phyloP scores from a whole-genome alignment of 495 filamentous ascomycete species.

The Evernia prunastri region DNA sequence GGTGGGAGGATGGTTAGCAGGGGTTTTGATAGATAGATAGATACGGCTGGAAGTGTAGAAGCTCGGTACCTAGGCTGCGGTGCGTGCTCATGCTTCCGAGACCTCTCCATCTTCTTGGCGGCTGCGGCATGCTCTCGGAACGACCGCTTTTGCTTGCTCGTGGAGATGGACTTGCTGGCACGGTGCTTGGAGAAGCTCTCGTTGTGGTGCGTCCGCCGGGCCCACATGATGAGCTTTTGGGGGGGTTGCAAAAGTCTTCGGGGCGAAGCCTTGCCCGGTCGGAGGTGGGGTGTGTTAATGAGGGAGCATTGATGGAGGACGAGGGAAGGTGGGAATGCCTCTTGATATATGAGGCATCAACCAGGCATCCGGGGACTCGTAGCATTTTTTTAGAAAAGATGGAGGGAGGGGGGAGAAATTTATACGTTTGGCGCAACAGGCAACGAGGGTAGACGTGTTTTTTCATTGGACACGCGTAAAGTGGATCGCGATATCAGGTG shows the following conservation, averaged over 20 bases:
- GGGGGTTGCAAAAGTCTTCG: slow-evolving; percentile 9
- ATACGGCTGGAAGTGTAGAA: background rate
- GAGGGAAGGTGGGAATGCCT: slow-evolving; percentile 15
- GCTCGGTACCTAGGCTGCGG: slow-evolving; percentile 38
- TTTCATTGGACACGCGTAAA: slow-evolving; percentile 15
- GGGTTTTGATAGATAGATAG: background rate
- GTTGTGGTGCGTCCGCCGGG: slow-evolving; percentile 28
- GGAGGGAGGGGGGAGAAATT: slow-evolving; percentile 8
- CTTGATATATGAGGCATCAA: slow-evolving; percentile 20
- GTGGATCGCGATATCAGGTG: slow-evolving; percentile 22
- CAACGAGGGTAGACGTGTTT: slow-evolving; percentile 10
- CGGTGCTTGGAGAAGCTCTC: slow-evolving; percentile 44
- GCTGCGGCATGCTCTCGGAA: slow-evolving; percentile 31
- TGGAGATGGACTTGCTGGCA: slow-evolving; percentile 37
- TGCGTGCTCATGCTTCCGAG: slow-evolving; percentile 28
- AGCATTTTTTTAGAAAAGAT: slow-evolving; percentile 14
- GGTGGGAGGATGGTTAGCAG: background rate
- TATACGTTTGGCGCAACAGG: slow-evolving; percentile 21
- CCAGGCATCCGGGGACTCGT: slow-evolving; percentile 17
- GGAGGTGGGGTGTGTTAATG: slow-evolving; percentile 10
- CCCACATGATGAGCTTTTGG: slow-evolving; percentile 23
- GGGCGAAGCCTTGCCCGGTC: slow-evolving; percentile 12
- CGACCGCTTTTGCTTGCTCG: slow-evolving; percentile 29
- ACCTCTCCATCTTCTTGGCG: slow-evolving; percentile 28
- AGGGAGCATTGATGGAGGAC: slow-evolving; percentile 9